Evolutionary conservation across 805 yeast species (phyloP).

Genomic region (Ogataea angusta): DNA sequence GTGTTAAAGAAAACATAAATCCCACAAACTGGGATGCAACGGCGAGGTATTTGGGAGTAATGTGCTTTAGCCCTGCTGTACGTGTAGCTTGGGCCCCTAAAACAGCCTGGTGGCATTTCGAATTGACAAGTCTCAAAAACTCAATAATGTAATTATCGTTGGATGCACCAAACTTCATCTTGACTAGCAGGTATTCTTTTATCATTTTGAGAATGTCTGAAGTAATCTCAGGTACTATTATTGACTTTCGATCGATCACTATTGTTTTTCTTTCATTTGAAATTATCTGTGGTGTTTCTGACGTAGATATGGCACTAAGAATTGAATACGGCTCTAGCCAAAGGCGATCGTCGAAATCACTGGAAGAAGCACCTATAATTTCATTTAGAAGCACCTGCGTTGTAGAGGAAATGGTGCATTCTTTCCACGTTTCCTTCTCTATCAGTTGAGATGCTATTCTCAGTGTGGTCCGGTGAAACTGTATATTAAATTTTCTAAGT

Average conservation of each 20-base stretch:
- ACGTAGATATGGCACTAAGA: slow-evolving; percentile 8
- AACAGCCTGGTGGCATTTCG: slow-evolving; percentile 56
- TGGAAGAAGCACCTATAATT: slow-evolving; percentile 44
- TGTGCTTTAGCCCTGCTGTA: slow-evolving; percentile 70
- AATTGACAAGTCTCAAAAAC: slow-evolving; percentile 49
- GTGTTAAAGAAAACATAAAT: slow-evolving; percentile 39
- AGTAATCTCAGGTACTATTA: slow-evolving; percentile 54
- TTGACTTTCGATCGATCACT: slow-evolving; percentile 51
- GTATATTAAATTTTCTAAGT: slow-evolving; percentile 52
- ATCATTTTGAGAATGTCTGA: slow-evolving; percentile 38
- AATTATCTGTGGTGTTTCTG: background rate
- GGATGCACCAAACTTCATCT: slow-evolving; percentile 51
- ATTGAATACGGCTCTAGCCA: slow-evolving; percentile 44
- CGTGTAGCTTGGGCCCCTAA: slow-evolving; percentile 73
- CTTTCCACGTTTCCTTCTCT: slow-evolving; percentile 79
- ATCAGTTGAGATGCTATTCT: slow-evolving; percentile 45
- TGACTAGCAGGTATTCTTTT: slow-evolving; percentile 53
- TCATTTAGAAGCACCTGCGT: slow-evolving; percentile 51
- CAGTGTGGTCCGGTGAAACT: slow-evolving; percentile 51
- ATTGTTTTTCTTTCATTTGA: slow-evolving; percentile 29
- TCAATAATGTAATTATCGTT: slow-evolving; percentile 45
- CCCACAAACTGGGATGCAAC: slow-evolving; percentile 65
- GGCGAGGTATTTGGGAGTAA: slow-evolving; percentile 69
- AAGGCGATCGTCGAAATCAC: slow-evolving; percentile 38
- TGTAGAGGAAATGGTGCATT: slow-evolving; percentile 49